Percentiles rank a stretch among this genome's conserved stretches.
phyloP scores from a whole-genome alignment of 768 basidiomycete genomes.

The Rhodotorula toruloides region DNA sequence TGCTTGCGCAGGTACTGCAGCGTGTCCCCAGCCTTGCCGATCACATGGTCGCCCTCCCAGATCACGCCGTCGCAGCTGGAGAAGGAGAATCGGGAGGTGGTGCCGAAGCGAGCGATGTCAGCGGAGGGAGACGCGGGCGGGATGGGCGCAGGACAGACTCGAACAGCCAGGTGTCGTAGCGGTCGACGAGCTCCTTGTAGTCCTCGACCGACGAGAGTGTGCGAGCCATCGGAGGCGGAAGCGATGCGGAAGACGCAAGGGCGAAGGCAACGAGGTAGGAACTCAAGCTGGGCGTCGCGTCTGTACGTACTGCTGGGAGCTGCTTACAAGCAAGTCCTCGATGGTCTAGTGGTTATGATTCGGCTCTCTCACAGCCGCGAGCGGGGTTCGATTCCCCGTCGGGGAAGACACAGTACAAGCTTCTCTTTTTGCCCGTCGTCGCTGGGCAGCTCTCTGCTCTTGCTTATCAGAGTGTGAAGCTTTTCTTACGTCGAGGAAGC shows the following conservation, averaged over 20 bases:
- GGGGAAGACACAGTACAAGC: conserved; percentile 22
- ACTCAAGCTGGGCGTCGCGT: too few relatives aligned
- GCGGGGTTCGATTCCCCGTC: conserved; percentile 37
- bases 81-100: background rate
- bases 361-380: conserved; percentile 37
- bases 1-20: conserved; percentile 31
- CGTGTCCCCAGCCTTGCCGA: conserved; percentile 31
- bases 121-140: background rate
- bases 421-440: conserved; percentile 1
- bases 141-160: conserved; percentile 25
- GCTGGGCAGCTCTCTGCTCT: too few relatives aligned
- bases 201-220: conserved; percentile 15
- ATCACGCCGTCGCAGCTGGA: conserved; percentile 39
- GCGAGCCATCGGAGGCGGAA: background rate
- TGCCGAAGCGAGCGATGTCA: too few relatives aligned
- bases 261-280: background rate
- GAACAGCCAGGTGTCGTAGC: conserved; percentile 40
- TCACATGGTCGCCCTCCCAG: conserved; percentile 42
- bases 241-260: background rate
- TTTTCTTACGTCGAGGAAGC: too few relatives aligned
- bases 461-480: too few relatives aligned
- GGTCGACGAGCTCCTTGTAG: conserved; percentile 29
- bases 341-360: conserved; percentile 38
- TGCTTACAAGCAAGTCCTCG: conserved; percentile 12
- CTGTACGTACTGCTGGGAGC: too few relatives aligned